These are phyloP conservation scores for Iberis amara DNA, from an alignment of 441 rosid species.

Conservation along the genomic window DNA sequence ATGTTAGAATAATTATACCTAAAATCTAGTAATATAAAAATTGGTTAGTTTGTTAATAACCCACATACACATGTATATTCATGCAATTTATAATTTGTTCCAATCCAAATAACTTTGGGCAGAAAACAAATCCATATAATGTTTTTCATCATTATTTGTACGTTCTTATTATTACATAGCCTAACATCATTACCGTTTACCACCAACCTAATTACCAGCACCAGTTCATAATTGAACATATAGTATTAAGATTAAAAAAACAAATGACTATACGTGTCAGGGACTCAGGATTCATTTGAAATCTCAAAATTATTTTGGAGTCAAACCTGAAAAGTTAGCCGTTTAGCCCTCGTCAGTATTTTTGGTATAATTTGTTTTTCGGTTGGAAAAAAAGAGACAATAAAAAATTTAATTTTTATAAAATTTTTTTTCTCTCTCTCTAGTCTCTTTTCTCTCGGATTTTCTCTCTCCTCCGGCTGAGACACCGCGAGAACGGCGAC, in stretches of 20 bases:
- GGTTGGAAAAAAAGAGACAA: slow-evolving; percentile 23
- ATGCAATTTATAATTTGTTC: too few species aligned
- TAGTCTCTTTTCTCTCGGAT: too few species aligned
- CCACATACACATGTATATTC: too few species aligned
- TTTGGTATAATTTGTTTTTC: slow-evolving; percentile 6
- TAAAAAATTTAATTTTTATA: too few species aligned
- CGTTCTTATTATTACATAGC: slow-evolving; percentile 26
- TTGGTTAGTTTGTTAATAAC: too few species aligned
- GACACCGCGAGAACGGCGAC: too few species aligned
- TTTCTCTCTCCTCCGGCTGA: too few species aligned
- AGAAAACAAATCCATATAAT: background rate
- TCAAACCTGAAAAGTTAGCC: slow-evolving; percentile 20
- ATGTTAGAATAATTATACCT: too few species aligned
- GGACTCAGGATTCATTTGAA: background rate
- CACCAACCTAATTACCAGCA: slow-evolving; percentile 28
- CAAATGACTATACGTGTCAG: slow-evolving; percentile 22
- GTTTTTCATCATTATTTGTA: slow-evolving; percentile 30
- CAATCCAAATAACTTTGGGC: slow-evolving; percentile 21
- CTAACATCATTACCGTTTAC: slow-evolving; percentile 33
- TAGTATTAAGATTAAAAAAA: background rate
- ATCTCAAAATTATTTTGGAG: slow-evolving; percentile 4
- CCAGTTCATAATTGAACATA: slow-evolving; percentile 20
- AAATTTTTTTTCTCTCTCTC: too few species aligned
- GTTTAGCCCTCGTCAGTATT: slow-evolving; percentile 29
- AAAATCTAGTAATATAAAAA: too few species aligned